Evolutionary conservation across 345 rosid genomes (phyloP).

Genomic region (Populus nigra): DNA sequence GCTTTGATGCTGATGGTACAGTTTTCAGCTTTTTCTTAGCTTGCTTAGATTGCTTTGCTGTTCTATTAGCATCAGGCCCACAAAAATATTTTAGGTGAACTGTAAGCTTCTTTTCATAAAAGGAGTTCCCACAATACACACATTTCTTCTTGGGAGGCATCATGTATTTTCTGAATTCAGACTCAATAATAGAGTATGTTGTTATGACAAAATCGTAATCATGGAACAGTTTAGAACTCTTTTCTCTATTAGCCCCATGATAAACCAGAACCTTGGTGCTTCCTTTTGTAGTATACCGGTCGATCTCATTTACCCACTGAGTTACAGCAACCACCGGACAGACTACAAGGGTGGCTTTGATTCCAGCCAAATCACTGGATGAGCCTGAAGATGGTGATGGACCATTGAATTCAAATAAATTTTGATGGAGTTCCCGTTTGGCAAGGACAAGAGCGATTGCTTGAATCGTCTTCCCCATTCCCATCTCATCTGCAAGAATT

Average conservation of each 20-base stretch:
- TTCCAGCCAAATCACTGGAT: conserved; percentile 34
- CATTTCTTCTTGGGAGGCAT: conserved; percentile 73
- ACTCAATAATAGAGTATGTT: conserved; percentile 77
- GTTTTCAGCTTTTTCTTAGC: conserved; percentile 50
- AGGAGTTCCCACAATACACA: conserved; percentile 57
- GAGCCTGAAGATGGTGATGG: conserved; percentile 25
- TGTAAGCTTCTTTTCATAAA: conserved; percentile 43
- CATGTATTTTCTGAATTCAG: conserved; percentile 64
- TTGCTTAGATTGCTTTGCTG: conserved; percentile 82
- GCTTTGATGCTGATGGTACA: conserved; percentile 14
- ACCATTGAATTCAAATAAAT: conserved; percentile 17
- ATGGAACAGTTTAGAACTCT: conserved; percentile 43
- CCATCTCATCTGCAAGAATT: conserved; percentile 99
- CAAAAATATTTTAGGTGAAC: conserved; percentile 67
- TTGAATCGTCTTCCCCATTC: conserved; percentile 98
- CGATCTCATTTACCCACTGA: conserved; percentile 88
- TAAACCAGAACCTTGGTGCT: conserved; percentile 75
- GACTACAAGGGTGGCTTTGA: conserved; percentile 68
- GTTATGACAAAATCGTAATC: conserved; percentile 84
- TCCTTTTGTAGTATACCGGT: conserved; percentile 66
- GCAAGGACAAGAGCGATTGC: conserved; percentile 93
- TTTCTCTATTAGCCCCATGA: conserved; percentile 77
- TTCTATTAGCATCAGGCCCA: conserved; percentile 73
- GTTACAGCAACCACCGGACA: conserved; percentile 92
- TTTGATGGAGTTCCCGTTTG: conserved; percentile 41